A percentile compares a stretch with the other conserved stretches of the same genome.
phyloP scores from a whole-genome alignment of 2,329 filamentous ascomycete genomes.

The Coniochaeta ligniaria region DNA sequence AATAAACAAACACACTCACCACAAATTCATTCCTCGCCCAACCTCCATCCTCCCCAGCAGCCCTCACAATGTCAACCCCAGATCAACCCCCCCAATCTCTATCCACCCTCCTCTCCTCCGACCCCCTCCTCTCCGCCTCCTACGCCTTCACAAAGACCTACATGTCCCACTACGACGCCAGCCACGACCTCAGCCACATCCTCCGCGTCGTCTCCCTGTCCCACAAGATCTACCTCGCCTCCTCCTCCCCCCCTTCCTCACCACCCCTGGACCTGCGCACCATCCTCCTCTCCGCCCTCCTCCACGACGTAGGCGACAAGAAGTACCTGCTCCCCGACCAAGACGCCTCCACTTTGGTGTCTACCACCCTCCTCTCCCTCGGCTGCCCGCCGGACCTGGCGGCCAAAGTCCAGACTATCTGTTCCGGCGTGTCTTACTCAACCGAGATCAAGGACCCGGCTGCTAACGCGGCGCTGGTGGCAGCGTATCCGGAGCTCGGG shows the following conservation, averaged over 20 bases:
- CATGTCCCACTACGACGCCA: conserved; percentile 75
- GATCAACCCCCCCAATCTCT: conserved; percentile 15
- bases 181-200: conserved; percentile 58
- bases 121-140: conserved; percentile 45
- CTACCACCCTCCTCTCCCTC: conserved; percentile 44
- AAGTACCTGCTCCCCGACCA: conserved; percentile 63
- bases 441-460: conserved; percentile 61
- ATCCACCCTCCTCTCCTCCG: conserved; percentile 5
- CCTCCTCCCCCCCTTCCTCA: conserved; percentile 31
- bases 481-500: conserved; percentile 62
- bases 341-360: conserved; percentile 48
- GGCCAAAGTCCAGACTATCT: conserved; percentile 61
- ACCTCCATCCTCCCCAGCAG: neutral
- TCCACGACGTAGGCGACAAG: conserved; percentile 85
- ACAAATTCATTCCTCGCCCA: no score
- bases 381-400: conserved; percentile 55
- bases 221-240: conserved; percentile 62
- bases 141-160: conserved; percentile 60
- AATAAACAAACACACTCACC: neutral
- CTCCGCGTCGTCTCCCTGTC: conserved; percentile 29
- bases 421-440: conserved; percentile 70
- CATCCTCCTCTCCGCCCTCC: conserved; percentile 62
- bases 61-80: conserved; percentile 5
- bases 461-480: conserved; percentile 54
- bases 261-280: conserved; percentile 39